Base-by-base conservation (phyloP, 106 monocot species). In the Agapanthus africanus region DNA sequence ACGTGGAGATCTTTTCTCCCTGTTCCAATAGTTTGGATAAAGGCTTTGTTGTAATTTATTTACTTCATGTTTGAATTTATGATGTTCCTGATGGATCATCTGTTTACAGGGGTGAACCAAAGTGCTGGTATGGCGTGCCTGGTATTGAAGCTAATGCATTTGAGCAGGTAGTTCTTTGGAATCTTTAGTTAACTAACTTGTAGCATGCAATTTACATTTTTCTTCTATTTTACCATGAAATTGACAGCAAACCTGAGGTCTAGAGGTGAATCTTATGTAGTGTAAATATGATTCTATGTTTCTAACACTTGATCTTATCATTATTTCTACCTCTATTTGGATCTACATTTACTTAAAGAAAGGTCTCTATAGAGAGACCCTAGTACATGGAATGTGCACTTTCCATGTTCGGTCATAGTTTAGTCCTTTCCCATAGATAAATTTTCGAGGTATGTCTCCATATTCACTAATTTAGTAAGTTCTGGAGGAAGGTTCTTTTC, bases 101-200 rank as follows among this genome's bases (percentile, higher is more conserved):
- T 87, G 91, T 74, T 80, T 77, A 71, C 73, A 91, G 91, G 91
- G 91, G 91, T 47, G 91, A 88, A 39, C 91, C 91, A 49, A 91
- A 91, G 54, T 85, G 88, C 67, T 91, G 91, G 91, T 91, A 91
- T 78, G 88, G 91, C 33, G 88, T 91, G 28, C 91, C 91, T 71
- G 91, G 88, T 70, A 51, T 59, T 68, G 79, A 77, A 79, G 91
- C 84, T 9, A 64, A 63, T 80, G 88, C 91, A 57, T 91, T 91
- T 88, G 91, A 91, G 68, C 69, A 91, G 91, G 91, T 91, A 78
- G 6, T 60, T 37, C n/a, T n/a, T 67, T 40, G 11, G 41, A 66
- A 68, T 68, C 14, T 65, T 36, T 15, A 30, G 4, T 40, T 39
- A 15, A 38, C 37, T 64, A 19, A 37, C 27, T 64, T 36, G 28